These are phyloP conservation scores for Vicia faba DNA, from an alignment of 306 rosid species.

Conservation along the genomic window DNA sequence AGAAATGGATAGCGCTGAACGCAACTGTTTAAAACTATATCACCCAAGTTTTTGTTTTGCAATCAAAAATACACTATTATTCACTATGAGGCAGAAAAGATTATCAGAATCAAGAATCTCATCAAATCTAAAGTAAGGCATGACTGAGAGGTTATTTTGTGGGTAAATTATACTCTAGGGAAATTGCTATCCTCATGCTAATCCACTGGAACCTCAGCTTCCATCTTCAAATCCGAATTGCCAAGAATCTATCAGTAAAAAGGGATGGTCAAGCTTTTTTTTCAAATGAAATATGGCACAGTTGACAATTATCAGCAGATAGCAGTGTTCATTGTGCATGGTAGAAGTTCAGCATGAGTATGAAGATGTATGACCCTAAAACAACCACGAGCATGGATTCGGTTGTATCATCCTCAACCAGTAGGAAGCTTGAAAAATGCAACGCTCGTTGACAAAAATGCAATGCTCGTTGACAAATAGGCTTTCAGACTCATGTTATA, in stretches of 20 bases:
- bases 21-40: slow-evolving; percentile 23
- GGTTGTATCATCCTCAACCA: slow-evolving; percentile 31
- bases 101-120: slow-evolving; percentile 29
- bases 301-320: slow-evolving; percentile 28
- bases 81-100: slow-evolving; percentile 27
- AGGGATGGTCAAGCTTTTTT: slow-evolving; percentile 28
- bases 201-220: slow-evolving; percentile 72
- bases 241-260: slow-evolving; percentile 60
- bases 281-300: slow-evolving; percentile 29
- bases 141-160: background rate
- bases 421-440: slow-evolving; percentile 20
- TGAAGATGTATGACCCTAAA: slow-evolving; percentile 28
- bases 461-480: background rate
- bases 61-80: slow-evolving; percentile 9
- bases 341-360: slow-evolving; percentile 1
- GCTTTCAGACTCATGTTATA: background rate
- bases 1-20: slow-evolving; percentile 5
- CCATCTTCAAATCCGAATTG: slow-evolving; percentile 67
- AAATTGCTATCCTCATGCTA: slow-evolving; percentile 33
- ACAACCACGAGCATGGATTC: slow-evolving; percentile 21
- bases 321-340: slow-evolving; percentile 23
- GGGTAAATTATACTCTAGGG: slow-evolving; percentile 26
- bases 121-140: slow-evolving; percentile 26
- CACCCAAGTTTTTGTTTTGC: slow-evolving; percentile 8
- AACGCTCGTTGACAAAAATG: background rate